Base-by-base conservation (phyloP, 352 stramenopile species). In the Globisporangium cylindrosporum region DNA sequence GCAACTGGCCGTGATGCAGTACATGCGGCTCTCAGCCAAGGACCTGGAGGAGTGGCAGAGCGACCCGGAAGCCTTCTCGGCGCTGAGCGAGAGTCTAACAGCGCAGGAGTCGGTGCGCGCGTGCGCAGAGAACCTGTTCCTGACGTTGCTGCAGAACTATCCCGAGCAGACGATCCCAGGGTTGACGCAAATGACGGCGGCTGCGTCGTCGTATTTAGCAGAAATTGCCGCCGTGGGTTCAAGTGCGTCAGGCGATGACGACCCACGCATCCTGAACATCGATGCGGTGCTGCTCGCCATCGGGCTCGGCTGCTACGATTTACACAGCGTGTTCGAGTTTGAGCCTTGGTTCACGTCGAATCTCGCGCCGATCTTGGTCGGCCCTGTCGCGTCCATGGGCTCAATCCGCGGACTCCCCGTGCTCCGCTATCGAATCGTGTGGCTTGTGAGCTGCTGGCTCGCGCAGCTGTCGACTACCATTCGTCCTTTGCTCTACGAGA, bases 311-410 rank as follows among this genome's bases (percentile, higher is more conserved):
- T 94, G 86, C 69, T 96, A 95, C 70, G 88, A 95, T 62, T 82
- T 96, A 7, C 88, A 96, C 70, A 84, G 94, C 49, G 86, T 81
- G 55, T 94, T 96, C 53, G 87, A 95, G 22, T 96, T 96, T 71
- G 87, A 95, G 70, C 89, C 84, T 8, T 95, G 87, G 86, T 96
- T 95, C 63, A 73, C 91, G 0, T 61, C 71, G 41, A 84, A 89
- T 46, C 76, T 96, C 14, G 87, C 92, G 56, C 86, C 89, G 36
- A 80, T 94, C 24, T 69, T 96, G 6, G 67, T 86, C 5, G 73
- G 73, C 25, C 60, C 62, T 32, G 58, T 76, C 5, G 20, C 65
- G 20, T 46, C 58, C 8, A 67, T 80, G 20, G 82, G 84, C 24
- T 84, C 71, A 3, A 62, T 86, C 43, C 71, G 73, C 18, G 76